Percentiles rank a stretch among this genome's conserved stretches.
Evolutionary conservation across 164 flowering plant genomes (phyloP).

Genomic region (Stephania cephalantha): DNA sequence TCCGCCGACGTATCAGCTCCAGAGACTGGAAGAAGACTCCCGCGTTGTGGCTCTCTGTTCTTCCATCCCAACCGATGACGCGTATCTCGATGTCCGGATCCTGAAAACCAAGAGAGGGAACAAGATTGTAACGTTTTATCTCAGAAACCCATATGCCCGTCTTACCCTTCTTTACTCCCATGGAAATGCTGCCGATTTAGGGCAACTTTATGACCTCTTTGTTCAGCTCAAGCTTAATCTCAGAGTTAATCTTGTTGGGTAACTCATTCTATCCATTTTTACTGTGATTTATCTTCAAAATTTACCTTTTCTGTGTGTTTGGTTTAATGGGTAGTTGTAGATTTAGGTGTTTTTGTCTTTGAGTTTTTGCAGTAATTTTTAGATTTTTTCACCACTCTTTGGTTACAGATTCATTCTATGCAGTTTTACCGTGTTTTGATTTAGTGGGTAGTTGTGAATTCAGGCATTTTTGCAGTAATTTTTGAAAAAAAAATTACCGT

Average conservation of each 20-base stretch:
- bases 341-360: not conserved
- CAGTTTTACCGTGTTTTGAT: not conserved
- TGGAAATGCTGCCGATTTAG: constrained; percentile 97
- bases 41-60: constrained; percentile 30
- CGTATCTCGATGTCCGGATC: constrained; percentile 54
- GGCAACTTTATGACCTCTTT: constrained; percentile 90
- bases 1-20: constrained; percentile 67
- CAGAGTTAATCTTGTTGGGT: constrained; percentile 94
- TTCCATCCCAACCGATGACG: constrained; percentile 43
- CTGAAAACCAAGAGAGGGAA: constrained; percentile 70
- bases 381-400: not conserved
- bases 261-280: constrained; percentile 9
- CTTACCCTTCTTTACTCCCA: constrained; percentile 88
- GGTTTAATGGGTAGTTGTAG: not conserved
- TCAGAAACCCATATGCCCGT: constrained; percentile 75
- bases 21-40: constrained; percentile 45
- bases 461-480: no score
- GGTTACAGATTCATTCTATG: not conserved
- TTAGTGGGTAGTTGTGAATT: not conserved
- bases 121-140: constrained; percentile 77
- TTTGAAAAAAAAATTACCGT: no score
- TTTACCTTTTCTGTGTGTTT: not conserved
- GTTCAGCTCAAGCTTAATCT: constrained; percentile 90
- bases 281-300: not conserved
- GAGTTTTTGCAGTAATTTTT: no score